These are phyloP conservation scores for Pyricularia pennisetigena DNA, from an alignment of 2,329 filamentous ascomycete species.

Conservation along the genomic window DNA sequence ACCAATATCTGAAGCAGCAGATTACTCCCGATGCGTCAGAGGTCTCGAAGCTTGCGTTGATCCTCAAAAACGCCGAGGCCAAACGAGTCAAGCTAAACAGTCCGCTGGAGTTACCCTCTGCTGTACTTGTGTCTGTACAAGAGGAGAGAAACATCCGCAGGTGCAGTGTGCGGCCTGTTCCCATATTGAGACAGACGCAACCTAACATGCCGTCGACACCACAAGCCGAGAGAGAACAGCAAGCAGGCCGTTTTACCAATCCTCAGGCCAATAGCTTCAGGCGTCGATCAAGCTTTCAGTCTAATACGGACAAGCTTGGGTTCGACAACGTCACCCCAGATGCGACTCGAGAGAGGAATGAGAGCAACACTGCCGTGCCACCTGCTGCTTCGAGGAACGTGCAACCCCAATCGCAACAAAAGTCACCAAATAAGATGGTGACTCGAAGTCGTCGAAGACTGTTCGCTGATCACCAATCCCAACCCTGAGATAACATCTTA, in stretches of 20 bases:
- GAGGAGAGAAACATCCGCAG: neutral
- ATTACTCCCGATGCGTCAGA: neutral
- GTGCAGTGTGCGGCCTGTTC: neutral
- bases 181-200: constrained; percentile 3
- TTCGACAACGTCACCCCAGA: neutral
- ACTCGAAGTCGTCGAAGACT: neutral
- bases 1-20: constrained; percentile 1
- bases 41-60: neutral
- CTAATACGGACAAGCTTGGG: neutral
- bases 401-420: neutral
- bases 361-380: neutral
- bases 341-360: neutral
- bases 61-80: neutral
- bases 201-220: neutral
- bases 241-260: neutral
- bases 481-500: neutral
- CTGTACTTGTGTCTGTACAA: neutral
- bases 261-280: neutral
- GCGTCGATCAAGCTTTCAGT: neutral
- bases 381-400: neutral
- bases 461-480: neutral
- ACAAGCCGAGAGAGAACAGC: neutral
- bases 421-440: neutral
- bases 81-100: constrained; percentile 3
- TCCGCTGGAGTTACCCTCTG: neutral